Conservation (phyloP, 108 stramenopile species). For the Chaetoceros tenuissimus region DNA sequence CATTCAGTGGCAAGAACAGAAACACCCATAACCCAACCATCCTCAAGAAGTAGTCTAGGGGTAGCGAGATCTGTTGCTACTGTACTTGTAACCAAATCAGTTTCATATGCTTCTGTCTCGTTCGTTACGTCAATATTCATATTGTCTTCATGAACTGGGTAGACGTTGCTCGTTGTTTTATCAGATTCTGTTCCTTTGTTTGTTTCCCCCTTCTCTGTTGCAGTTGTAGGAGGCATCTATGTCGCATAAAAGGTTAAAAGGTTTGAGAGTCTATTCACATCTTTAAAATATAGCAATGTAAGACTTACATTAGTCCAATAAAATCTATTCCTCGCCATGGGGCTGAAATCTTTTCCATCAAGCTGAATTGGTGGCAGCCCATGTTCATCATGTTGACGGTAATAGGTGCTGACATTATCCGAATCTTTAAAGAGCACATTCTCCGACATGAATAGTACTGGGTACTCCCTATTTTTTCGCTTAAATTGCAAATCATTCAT, state of each 20-base stretch:
- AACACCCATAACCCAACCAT: no score
- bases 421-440: conserved; percentile 13
- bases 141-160: no score
- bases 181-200: conserved; percentile 3
- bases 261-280: neutral
- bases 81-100: no score
- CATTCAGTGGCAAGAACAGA: no score
- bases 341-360: conserved; percentile 19
- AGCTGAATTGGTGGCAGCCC: conserved; percentile 14
- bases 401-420: conserved; percentile 10
- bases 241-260: neutral
- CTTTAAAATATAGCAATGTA: neutral
- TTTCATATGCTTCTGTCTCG: no score
- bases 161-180: no score
- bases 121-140: no score
- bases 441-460: conserved; percentile 18
- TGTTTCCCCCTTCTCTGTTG: conserved; percentile 6
- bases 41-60: no score
- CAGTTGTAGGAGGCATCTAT: neutral
- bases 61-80: no score
- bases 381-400: neutral
- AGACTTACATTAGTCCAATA: conserved; percentile 24
- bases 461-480: conserved; percentile 2
- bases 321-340: conserved; percentile 12
- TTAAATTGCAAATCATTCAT: conserved; percentile 9